Percentiles rank a stretch among this genome's conserved stretches.
Evolutionary conservation across 306 rosid genomes (phyloP).

Genomic region (Glycine tomentella): DNA sequence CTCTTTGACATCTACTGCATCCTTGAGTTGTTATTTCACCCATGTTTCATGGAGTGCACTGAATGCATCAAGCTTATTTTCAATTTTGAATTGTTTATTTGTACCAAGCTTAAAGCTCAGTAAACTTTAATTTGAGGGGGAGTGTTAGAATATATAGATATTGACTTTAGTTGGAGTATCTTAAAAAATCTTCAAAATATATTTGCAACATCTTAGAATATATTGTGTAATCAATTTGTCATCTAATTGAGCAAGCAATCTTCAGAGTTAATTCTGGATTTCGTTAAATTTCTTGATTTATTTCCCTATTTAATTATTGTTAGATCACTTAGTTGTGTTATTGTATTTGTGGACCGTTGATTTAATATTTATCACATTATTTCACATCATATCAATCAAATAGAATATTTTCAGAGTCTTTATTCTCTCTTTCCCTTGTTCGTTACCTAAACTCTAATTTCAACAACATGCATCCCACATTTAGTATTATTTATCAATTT

Average conservation of each 20-base stretch:
- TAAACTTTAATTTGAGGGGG: not conserved
- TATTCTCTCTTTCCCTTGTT: not conserved
- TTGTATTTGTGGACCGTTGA: not conserved
- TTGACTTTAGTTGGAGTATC: not conserved
- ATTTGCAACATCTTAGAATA: not conserved
- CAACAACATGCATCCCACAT: not conserved
- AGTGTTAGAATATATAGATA: not conserved
- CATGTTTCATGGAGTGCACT: not conserved
- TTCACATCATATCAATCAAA: not conserved
- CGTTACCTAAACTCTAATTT: not conserved
- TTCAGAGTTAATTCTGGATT: not conserved
- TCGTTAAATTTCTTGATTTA: not conserved
- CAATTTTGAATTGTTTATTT: not conserved
- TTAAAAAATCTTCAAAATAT: not conserved
- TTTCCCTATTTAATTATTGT: not conserved
- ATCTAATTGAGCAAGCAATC: not conserved
- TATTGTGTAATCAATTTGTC: not conserved
- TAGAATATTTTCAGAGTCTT: not conserved
- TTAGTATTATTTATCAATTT: conserved; percentile 13
- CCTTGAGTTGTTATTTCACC: not conserved
- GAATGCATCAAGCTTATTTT: not conserved
- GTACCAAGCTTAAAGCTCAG: not conserved
- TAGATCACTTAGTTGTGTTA: not conserved
- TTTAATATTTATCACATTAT: not conserved
- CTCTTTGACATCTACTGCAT: not conserved